Conservation (phyloP, 2,329 filamentous ascomycete species). For the Ascochyta lentis region DNA sequence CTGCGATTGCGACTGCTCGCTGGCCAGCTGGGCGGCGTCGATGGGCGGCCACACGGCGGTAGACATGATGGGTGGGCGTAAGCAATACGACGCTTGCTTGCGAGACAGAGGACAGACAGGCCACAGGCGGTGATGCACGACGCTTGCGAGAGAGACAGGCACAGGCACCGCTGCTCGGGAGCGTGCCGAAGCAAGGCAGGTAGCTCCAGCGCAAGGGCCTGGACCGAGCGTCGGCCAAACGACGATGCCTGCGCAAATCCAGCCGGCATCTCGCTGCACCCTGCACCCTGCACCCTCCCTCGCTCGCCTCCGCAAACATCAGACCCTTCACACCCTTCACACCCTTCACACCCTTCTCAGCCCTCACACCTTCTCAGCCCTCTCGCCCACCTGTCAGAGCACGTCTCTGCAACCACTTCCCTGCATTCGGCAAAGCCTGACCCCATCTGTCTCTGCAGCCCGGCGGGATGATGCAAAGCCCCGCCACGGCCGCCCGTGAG, state of each 20-base stretch:
- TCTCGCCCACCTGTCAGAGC: neutral
- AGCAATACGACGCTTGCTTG: too few species aligned
- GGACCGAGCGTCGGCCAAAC: conserved; percentile 6
- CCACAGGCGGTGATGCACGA: too few species aligned
- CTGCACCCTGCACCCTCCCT: neutral
- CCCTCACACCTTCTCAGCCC: too few species aligned
- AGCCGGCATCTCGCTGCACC: neutral
- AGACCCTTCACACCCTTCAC: neutral
- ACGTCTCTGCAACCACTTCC: neutral
- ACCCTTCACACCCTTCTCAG: too few species aligned
- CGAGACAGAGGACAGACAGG: too few species aligned
- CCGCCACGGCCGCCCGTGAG: neutral
- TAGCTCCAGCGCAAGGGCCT: conserved; percentile 1
- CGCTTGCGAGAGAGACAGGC: too few species aligned
- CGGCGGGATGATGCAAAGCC: conserved; percentile 19
- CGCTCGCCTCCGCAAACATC: conserved; percentile 7
- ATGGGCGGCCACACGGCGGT: conserved; percentile 68
- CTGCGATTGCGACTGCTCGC: conserved; percentile 61
- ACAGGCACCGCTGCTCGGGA: too few species aligned
- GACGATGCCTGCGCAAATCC: neutral
- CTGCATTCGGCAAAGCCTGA: conserved; percentile 12
- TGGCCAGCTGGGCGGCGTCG: conserved; percentile 56
- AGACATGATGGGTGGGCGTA: conserved; percentile 56
- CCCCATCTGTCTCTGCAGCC: conserved; percentile 1
- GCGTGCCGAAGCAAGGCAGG: conserved; percentile 10